Evolutionary conservation across 129 eudicot species (phyloP).

Genomic region (Cynara cardunculus): DNA sequence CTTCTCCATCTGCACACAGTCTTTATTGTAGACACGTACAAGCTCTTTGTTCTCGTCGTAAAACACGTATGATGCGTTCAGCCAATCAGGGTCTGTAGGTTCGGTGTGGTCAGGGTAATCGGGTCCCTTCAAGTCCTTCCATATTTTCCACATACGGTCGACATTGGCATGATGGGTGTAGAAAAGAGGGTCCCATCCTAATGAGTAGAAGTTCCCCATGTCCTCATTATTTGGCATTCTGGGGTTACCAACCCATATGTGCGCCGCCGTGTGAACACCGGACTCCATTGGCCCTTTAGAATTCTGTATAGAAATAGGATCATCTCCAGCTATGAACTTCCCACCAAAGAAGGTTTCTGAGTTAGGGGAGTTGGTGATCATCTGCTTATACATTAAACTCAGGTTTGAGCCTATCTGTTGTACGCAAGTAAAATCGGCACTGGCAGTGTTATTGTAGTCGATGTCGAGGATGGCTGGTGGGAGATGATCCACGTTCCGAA

Average conservation of each 20-base stretch:
- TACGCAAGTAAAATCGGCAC: not conserved
- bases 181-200: slow-evolving; percentile 40
- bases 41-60: too few relatives aligned
- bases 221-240: slow-evolving; percentile 22
- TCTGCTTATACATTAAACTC: slow-evolving; percentile 21
- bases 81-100: slow-evolving; percentile 30
- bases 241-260: slow-evolving; percentile 33
- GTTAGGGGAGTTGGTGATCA: not conserved
- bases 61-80: not conserved
- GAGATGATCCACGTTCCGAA: not conserved
- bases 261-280: slow-evolving; percentile 22
- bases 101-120: slow-evolving; percentile 20
- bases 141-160: slow-evolving; percentile 38
- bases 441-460: not conserved
- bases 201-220: slow-evolving; percentile 50
- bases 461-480: not conserved
- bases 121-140: slow-evolving; percentile 12
- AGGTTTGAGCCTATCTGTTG: slow-evolving; percentile 15
- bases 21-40: too few relatives aligned
- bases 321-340: not conserved
- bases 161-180: slow-evolving; percentile 40
- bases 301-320: not conserved
- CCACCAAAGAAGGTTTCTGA: slow-evolving; percentile 11
- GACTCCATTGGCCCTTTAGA: slow-evolving; percentile 19
- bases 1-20: slow-evolving; percentile 4